phyloP scores from a whole-genome alignment of 2,329 filamentous ascomycete genomes.

The Fonsecaea erecta region DNA sequence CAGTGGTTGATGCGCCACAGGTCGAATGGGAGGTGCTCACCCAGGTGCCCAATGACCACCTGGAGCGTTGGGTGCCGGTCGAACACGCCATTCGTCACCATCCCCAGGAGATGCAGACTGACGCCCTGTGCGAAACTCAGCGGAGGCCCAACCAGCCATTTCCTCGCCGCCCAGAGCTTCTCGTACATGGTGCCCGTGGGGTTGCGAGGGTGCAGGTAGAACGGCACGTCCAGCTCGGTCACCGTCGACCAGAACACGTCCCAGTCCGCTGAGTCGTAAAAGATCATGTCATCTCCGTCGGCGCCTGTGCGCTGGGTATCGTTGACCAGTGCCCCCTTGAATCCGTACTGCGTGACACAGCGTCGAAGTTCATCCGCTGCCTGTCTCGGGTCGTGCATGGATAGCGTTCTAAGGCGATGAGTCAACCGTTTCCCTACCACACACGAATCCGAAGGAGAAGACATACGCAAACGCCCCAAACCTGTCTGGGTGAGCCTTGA shows the following conservation, averaged over 20 bases:
- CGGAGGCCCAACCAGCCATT: constrained; percentile 39
- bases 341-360: constrained; percentile 62
- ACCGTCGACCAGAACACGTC: constrained; percentile 48
- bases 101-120: constrained; percentile 38
- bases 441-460: neutral
- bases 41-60: constrained; percentile 39
- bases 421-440: neutral
- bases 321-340: constrained; percentile 66
- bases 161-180: constrained; percentile 38
- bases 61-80: constrained; percentile 39
- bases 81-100: constrained; percentile 40
- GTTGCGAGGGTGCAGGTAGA: constrained; percentile 39
- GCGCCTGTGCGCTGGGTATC: constrained; percentile 63
- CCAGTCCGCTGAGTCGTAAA: constrained; percentile 67
- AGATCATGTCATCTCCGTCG: constrained; percentile 65
- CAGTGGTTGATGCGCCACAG: constrained; percentile 41
- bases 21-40: constrained; percentile 51
- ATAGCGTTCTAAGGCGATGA: constrained; percentile 40
- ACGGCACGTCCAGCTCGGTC: constrained; percentile 38
- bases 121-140: constrained; percentile 39
- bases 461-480: constrained; percentile 48
- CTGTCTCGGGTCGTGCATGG: constrained; percentile 50
- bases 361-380: constrained; percentile 48
- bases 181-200: constrained; percentile 52
- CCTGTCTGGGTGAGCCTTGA: constrained; percentile 42